A percentile compares a stretch with the other conserved stretches of the same genome.
These are phyloP conservation scores for Malassezia dermatis DNA, from an alignment of 1,284 basidiomycete genomes.

Conservation along the genomic window DNA sequence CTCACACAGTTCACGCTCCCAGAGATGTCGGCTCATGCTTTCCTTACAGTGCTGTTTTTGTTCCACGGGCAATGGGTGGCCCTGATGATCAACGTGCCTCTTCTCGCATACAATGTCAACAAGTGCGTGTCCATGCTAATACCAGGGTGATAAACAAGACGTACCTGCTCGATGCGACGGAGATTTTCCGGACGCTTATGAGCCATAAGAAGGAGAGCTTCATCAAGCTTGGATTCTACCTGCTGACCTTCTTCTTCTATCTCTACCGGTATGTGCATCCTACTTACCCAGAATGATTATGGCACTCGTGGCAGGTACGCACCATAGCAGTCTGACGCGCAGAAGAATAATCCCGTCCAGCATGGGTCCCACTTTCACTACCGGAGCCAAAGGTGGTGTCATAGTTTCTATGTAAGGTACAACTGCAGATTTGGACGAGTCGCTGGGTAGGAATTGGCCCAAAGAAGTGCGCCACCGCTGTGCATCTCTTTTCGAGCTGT, in stretches of 20 bases:
- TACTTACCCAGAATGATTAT: conserved; percentile 24
- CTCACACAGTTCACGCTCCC: conserved; percentile 77
- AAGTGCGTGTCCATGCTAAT: conserved; percentile 53
- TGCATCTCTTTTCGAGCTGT: neutral
- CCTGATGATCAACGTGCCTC: conserved; percentile 79
- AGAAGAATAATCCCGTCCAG: neutral
- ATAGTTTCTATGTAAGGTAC: conserved; percentile 1
- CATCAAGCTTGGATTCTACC: conserved; percentile 46
- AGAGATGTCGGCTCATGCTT: conserved; percentile 80
- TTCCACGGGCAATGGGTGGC: conserved; percentile 70
- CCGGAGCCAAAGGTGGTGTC: neutral
- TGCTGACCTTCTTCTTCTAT: conserved; percentile 48
- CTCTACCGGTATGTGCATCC: conserved; percentile 30
- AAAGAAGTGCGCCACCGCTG: neutral
- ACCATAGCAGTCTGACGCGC: neutral
- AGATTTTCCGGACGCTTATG: conserved; percentile 90
- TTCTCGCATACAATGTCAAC: conserved; percentile 83
- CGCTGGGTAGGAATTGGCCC: neutral
- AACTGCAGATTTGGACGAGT: neutral
- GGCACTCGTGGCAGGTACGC: conserved; percentile 25
- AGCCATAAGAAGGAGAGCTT: conserved; percentile 88
- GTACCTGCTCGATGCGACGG: conserved; percentile 98
- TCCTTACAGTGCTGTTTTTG: conserved; percentile 71
- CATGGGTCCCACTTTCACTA: neutral
- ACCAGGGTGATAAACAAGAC: conserved; percentile 81